A percentile compares a stretch with the other conserved stretches of the same genome.
Conservation (phyloP, 495 filamentous ascomycete species). For the Tuber aestivum region DNA sequence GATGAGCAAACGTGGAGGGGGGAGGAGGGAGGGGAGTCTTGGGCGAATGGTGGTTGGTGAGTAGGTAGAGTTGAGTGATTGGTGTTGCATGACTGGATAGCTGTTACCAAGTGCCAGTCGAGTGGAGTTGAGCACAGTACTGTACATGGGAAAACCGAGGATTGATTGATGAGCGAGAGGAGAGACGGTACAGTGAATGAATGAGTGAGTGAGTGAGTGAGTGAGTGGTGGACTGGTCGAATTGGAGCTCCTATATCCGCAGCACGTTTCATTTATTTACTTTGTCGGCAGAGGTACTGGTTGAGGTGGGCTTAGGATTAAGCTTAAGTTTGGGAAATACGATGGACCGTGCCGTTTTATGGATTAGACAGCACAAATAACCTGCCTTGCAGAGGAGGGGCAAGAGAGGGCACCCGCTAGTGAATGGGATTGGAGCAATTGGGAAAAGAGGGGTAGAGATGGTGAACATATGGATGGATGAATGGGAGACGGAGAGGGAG, state of each 20-base stretch:
- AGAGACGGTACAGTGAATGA: too few relatives aligned
- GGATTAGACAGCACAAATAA: not conserved
- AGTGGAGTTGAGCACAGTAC: not conserved
- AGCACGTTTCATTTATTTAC: not conserved
- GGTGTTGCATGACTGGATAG: not conserved
- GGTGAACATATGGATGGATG: not conserved
- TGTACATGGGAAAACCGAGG: not conserved
- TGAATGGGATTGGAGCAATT: not conserved
- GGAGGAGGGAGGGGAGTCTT: not conserved
- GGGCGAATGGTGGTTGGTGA: not conserved
- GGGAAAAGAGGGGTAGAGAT: not conserved
- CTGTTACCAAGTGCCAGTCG: not conserved
- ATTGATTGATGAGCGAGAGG: not conserved
- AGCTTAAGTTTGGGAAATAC: not conserved
- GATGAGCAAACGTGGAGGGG: not conserved
- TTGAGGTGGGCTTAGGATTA: not conserved
- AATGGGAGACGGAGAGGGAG: not conserved
- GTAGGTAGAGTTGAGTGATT: slow-evolving; percentile 1
- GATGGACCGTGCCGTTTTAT: not conserved
- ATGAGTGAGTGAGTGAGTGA: not conserved
- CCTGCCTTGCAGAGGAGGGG: not conserved
- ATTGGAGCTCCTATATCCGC: not conserved
- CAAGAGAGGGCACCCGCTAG: not conserved
- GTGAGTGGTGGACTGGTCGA: not conserved
- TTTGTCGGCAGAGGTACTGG: not conserved